Evolutionary conservation across 2,329 filamentous ascomycete species (phyloP).

Genomic region (Thermoascus crustaceus): DNA sequence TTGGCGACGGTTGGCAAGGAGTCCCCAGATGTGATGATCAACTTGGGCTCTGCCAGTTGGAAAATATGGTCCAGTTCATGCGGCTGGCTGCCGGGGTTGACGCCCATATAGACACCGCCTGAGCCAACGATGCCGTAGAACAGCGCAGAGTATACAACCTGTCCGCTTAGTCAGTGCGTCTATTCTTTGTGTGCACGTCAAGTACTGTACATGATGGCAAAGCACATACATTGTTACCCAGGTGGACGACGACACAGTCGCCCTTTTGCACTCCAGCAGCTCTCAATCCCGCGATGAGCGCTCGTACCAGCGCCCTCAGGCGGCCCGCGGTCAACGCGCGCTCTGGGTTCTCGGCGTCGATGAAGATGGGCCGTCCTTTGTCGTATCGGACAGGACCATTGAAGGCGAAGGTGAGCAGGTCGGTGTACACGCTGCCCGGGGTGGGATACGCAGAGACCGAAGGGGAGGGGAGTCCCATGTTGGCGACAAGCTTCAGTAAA

Average conservation of each 20-base stretch:
- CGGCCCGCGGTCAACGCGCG: slow-evolving; percentile 28
- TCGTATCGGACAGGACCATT: slow-evolving; percentile 27
- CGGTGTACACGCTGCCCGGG: slow-evolving; percentile 19
- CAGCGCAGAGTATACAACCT: slow-evolving; percentile 33
- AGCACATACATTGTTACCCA: slow-evolving; percentile 34
- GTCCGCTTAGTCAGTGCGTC: not conserved
- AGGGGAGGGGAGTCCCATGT: slow-evolving; percentile 4
- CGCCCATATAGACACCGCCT: slow-evolving; percentile 44
- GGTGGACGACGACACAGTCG: slow-evolving; percentile 37
- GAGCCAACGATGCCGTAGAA: slow-evolving; percentile 37
- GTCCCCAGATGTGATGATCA: slow-evolving; percentile 38
- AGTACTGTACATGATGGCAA: not conserved
- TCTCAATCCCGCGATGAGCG: slow-evolving; percentile 34
- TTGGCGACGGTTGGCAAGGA: slow-evolving; percentile 24
- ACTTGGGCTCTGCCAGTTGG: slow-evolving; percentile 34
- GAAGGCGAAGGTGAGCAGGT: slow-evolving; percentile 37
- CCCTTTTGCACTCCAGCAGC: slow-evolving; percentile 30
- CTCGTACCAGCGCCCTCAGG: slow-evolving; percentile 27
- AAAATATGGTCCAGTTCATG: slow-evolving; percentile 43
- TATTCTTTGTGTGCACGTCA: not conserved
- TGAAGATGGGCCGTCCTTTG: slow-evolving; percentile 31
- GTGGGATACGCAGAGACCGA: not conserved
- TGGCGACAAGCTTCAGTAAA: slow-evolving; percentile 1
- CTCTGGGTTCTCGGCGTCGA: slow-evolving; percentile 34
- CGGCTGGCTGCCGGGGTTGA: slow-evolving; percentile 41